Evolutionary conservation across 306 rosid genomes (phyloP).

Genomic region (Abrus pulchellus): DNA sequence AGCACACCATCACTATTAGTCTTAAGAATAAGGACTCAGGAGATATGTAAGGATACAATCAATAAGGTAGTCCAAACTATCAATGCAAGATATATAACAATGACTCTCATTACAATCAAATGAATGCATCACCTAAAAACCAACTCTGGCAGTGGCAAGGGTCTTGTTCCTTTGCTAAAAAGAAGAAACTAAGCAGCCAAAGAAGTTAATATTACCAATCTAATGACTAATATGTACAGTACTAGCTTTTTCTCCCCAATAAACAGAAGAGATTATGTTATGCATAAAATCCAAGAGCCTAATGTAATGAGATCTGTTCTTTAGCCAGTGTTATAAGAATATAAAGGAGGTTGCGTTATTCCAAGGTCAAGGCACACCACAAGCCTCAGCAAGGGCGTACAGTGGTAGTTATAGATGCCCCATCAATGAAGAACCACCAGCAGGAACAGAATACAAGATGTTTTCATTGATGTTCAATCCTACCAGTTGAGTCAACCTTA

Average conservation of each 20-base stretch:
- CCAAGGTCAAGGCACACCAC: conserved; percentile 5
- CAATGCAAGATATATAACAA: neutral
- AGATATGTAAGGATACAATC: conserved; percentile 10
- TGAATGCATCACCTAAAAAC: conserved; percentile 18
- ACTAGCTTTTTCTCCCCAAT: conserved; percentile 1
- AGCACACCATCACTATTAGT: neutral
- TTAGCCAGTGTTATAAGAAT: conserved; percentile 25
- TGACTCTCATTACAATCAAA: neutral
- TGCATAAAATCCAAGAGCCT: conserved; percentile 7
- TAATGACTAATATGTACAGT: neutral
- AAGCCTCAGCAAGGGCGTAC: neutral
- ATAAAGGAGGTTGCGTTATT: neutral
- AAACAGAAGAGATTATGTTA: conserved; percentile 12
- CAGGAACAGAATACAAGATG: neutral
- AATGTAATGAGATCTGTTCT: conserved; percentile 16
- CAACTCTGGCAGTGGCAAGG: neutral
- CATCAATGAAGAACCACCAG: neutral
- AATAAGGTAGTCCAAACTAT: conserved; percentile 37
- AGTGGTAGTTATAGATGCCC: neutral
- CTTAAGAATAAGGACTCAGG: neutral
- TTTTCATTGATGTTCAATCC: neutral
- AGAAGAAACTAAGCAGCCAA: conserved; percentile 17
- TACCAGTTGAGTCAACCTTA: neutral
- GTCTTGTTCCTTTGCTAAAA: conserved; percentile 21
- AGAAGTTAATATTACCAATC: conserved; percentile 2